phyloP scores from a whole-genome alignment of 2,329 filamentous ascomycete species.

The Thelonectria discophora region DNA sequence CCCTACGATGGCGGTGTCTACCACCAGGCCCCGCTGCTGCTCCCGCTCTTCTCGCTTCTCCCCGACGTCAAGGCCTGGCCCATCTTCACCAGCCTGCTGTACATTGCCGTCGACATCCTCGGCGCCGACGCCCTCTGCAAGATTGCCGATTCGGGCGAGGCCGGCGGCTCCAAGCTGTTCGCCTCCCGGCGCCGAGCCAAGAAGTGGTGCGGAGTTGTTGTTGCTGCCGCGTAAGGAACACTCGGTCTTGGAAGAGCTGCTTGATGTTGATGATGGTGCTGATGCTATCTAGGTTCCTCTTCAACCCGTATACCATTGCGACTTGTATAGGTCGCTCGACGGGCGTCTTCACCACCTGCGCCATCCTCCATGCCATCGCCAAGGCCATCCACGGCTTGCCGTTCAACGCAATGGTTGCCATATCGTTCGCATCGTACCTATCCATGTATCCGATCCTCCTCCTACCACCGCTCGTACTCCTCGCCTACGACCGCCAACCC shows the following conservation, averaged over 20 bases:
- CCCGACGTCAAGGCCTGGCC: constrained; percentile 74
- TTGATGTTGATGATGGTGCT: constrained; percentile 24
- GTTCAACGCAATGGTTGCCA: constrained; percentile 80
- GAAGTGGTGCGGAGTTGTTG: constrained; percentile 76
- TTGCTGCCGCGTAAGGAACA: constrained; percentile 77
- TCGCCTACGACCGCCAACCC: constrained; percentile 76
- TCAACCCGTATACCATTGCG: constrained; percentile 93
- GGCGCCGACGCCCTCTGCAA: constrained; percentile 80
- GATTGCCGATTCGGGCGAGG: constrained; percentile 84
- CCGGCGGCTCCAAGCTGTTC: constrained; percentile 77
- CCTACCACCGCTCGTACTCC: constrained; percentile 80
- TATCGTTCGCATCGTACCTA: constrained; percentile 88
- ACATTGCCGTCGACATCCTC: constrained; percentile 81
- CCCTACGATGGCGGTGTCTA: constrained; percentile 94
- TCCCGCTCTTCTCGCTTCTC: constrained; percentile 90
- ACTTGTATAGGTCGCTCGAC: constrained; percentile 92
- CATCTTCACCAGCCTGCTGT: constrained; percentile 81
- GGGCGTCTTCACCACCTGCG: constrained; percentile 86
- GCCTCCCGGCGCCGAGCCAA: constrained; percentile 80
- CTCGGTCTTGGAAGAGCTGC: constrained; percentile 1
- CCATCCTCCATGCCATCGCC: constrained; percentile 83
- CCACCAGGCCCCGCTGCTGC: constrained; percentile 84
- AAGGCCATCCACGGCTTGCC: constrained; percentile 79
- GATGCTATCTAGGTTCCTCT: constrained; percentile 74
- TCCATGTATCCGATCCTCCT: constrained; percentile 92